Base-by-base conservation (phyloP, 2,329 filamentous ascomycete species). In the Colletotrichum sp. region DNA sequence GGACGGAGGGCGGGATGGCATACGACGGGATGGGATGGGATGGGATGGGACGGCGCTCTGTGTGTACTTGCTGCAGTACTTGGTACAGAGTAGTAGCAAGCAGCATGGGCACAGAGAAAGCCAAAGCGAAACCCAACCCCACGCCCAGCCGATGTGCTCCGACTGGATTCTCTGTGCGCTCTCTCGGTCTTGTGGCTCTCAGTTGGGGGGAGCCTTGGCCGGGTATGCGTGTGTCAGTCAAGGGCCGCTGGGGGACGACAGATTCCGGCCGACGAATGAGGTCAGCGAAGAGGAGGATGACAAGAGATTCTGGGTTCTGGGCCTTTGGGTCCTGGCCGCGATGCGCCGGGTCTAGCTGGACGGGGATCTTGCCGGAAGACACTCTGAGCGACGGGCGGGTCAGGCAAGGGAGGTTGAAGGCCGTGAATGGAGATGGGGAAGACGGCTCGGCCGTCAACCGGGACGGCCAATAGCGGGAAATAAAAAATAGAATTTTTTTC, bases 361-460 rank as follows among this genome's bases (percentile, higher is more conserved):
- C 71, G 75, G 75, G 75, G 71, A 75, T 77, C 28, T 75, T 75
- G 65, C 75, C 75, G 75, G 75, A 69, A 72, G 68, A 72, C 52
- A 55, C 49, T 62, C n/a, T 52, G 55, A 72, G 67, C 67, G 68
- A 34, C 71, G 60, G 73, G 69, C 70, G 59, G 73, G 69, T 71
- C 67, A 49, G 39, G 26, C 60, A 71, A 71, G 67, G 72, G 60
- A 71, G 66, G 36, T n/a, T 26, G 30, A 68, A 68, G 64, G 59
- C 44, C 44, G 30, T 44, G 62, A 44, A 63, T 30, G 30, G 59
- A 34, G 28, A 70, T 68, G n/a, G 44, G 34, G 49, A 36, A 34
- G 28, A 62, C 68, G 75, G 28, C 32, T 75, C 71, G 75, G 34
- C 71, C 65, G 71, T 44, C 39, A 34, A 18, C 59, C 64, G 73